These are phyloP conservation scores for Diplogelasinospora grovesii DNA, from an alignment of 495 filamentous ascomycete species.

Conservation along the genomic window DNA sequence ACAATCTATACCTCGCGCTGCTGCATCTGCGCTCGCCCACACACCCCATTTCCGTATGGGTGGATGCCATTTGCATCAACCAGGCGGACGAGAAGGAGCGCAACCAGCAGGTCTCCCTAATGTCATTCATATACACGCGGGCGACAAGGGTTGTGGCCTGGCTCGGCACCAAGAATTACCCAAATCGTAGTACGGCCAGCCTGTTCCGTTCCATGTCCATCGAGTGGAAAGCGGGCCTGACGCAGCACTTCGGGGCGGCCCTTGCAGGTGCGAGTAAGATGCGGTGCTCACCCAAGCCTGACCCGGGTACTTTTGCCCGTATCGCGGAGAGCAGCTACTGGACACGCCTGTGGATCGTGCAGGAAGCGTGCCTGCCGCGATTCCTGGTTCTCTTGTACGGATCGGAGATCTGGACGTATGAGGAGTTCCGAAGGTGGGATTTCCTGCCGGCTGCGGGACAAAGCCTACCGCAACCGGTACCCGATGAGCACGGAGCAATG, in stretches of 20 bases:
- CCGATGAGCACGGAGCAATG: conserved; percentile 3
- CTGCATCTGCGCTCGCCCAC: conserved; percentile 12
- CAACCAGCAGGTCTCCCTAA: conserved; percentile 23
- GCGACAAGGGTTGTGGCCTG: conserved; percentile 9
- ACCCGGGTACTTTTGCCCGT: background rate
- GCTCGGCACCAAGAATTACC: conserved; percentile 8
- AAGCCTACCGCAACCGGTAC: background rate
- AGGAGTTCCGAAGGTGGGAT: conserved; percentile 5
- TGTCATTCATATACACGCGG: conserved; percentile 20
- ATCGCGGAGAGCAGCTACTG: conserved; percentile 11
- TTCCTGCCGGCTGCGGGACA: background rate
- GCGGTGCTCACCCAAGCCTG: background rate
- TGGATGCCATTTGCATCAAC: conserved; percentile 26
- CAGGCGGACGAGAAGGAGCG: conserved; percentile 14
- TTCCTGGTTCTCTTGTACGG: conserved; percentile 5
- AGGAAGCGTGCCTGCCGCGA: conserved; percentile 14
- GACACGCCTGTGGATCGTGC: conserved; percentile 16
- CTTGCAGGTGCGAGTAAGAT: background rate
- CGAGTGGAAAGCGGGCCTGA: background rate
- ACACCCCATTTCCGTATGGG: conserved; percentile 18
- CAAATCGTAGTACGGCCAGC: background rate
- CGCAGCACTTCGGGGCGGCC: background rate
- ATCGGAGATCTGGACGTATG: conserved; percentile 4
- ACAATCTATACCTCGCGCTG: conserved; percentile 15
- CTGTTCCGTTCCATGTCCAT: background rate